Conservation (phyloP, 331 rosid genomes). For the Prunus yedoensis region DNA sequence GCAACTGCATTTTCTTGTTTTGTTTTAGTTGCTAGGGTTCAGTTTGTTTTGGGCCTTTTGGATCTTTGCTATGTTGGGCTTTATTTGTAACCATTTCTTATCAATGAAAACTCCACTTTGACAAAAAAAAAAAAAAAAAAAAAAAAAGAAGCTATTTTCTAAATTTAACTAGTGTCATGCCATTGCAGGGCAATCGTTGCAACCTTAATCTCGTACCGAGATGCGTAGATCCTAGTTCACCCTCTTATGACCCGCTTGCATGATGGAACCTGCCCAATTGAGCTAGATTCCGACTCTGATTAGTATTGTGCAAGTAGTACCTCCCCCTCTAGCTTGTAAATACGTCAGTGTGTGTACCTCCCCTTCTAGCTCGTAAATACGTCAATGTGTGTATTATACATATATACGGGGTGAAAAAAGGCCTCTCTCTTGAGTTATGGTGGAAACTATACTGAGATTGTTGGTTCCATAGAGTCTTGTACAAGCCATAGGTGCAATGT, state of each 20-base stretch:
- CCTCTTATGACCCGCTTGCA: constrained; percentile 71
- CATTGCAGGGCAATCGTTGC: constrained; percentile 79
- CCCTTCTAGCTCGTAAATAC: neutral
- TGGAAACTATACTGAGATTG: neutral
- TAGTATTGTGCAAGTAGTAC: constrained; percentile 16
- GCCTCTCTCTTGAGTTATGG: neutral
- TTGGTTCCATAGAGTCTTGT: too few relatives aligned
- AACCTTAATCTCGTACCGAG: constrained; percentile 63
- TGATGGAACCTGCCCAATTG: constrained; percentile 76
- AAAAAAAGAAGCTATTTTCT: too few relatives aligned
- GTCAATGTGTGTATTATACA: neutral
- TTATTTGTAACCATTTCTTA: too few relatives aligned
- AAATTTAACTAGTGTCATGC: neutral
- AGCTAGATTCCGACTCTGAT: constrained; percentile 40
- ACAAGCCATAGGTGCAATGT: too few relatives aligned
- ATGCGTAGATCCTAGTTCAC: constrained; percentile 83
- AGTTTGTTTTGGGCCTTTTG: too few relatives aligned
- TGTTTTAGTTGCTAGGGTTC: too few relatives aligned
- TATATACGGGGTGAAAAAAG: neutral
- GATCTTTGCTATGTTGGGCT: too few relatives aligned
- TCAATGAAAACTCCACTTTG: too few relatives aligned
- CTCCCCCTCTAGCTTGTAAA: neutral
- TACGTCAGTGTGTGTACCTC: neutral
- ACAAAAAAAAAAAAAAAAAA: too few relatives aligned
- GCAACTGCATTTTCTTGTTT: too few relatives aligned